phyloP scores from a whole-genome alignment of 2,329 filamentous ascomycete genomes.

The Phialophora verrucosa region DNA sequence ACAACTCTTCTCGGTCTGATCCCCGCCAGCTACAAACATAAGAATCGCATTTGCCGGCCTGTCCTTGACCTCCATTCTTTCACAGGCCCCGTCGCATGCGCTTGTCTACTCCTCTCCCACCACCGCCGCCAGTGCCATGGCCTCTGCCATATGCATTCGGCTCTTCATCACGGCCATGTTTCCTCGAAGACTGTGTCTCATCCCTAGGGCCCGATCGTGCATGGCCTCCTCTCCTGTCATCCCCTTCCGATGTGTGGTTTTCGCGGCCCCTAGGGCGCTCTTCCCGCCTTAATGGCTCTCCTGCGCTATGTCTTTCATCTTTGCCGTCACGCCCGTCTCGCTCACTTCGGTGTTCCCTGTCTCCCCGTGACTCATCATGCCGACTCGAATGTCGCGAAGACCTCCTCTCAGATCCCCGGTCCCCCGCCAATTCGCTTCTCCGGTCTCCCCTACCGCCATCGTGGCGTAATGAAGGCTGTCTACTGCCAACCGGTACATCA shows the following conservation, averaged over 20 bases:
- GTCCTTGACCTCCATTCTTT: constrained; percentile 19
- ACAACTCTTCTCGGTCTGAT: constrained; percentile 4
- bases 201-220: constrained; percentile 40
- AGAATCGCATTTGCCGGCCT: neutral
- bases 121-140: constrained; percentile 33
- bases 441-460: constrained; percentile 32
- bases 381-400: constrained; percentile 35
- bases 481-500: constrained; percentile 39
- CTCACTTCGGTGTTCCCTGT: constrained; percentile 29
- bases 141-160: constrained; percentile 42
- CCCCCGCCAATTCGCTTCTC: constrained; percentile 27
- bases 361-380: constrained; percentile 35
- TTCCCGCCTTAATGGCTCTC: constrained; percentile 25
- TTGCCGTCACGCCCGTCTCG: constrained; percentile 32
- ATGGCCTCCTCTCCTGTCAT: constrained; percentile 34
- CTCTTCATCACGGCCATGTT: constrained; percentile 43
- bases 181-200: constrained; percentile 45
- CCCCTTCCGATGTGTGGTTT: constrained; percentile 24
- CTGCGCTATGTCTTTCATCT: constrained; percentile 31
- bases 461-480: constrained; percentile 34
- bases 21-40: neutral
- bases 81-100: constrained; percentile 49
- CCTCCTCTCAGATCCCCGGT: constrained; percentile 37
- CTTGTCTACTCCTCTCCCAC: constrained; percentile 48
- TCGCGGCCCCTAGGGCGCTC: constrained; percentile 31